Base-by-base conservation (phyloP, 768 basidiomycete species). In the Psilocybe cyanescens region DNA sequence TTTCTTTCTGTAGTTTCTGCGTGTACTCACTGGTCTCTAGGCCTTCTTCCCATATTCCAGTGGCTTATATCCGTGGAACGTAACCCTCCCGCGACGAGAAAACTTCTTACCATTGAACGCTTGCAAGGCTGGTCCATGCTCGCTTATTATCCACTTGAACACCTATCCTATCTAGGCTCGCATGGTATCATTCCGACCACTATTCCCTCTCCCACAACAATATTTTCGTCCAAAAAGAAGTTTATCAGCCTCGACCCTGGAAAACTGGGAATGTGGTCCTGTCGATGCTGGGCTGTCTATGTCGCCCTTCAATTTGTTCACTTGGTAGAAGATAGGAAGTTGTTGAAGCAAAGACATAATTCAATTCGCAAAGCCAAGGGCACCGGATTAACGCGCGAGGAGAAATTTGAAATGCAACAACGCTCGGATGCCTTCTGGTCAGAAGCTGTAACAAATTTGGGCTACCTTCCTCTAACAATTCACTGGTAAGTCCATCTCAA, bases 121-220 rank as follows among this genome's bases (percentile, higher is more conserved):
- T 76, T 92, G 19, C 92, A 94, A 70, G 92, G 85, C 16, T 90
- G 83, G 83, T 79, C 89, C 1, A 92, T 94, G 91, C 78, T 94
- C 9, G 83, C 78, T 1, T 94, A 89, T 76, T 94, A 89, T 68
- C 92, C 91, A 1, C 79, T 94, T 49, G 90, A 94, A 67, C 90
- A 93, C 64, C 73, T 92, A 28, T 86, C 81, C 66, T 94, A 90
- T 69, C 78, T 94, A 60, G 70, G 80, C 39, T 77, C 83, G 2
- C 86, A 89, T 63, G 78, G 80, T 16, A 76, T 93, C 56, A 81
- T 92, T 35, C 87, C 90, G 12, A 62, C 83, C 1, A 74, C 77
- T n/a, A 66, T 89, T 48, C 75, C 83, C 8, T 76, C 80, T n/a
- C 72, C 84, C 14, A 57, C 72, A 11, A 77, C 81, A 14, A 58